phyloP scores from a whole-genome alignment of 805 yeast species.

The Blastobotrys robertii region DNA sequence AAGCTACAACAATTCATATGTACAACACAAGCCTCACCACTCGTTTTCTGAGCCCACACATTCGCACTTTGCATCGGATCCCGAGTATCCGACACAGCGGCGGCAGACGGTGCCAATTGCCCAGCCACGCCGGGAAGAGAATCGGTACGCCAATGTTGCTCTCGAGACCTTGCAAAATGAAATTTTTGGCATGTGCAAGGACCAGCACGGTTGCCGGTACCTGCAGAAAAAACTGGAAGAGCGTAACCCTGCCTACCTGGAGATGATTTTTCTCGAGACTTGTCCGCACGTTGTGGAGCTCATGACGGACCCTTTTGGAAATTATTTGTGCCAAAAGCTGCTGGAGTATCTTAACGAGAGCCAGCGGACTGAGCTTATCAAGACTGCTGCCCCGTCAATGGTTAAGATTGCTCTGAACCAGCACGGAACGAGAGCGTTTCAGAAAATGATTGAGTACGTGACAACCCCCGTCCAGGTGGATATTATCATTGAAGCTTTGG shows the following conservation, averaged over 20 bases:
- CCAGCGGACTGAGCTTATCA: conserved; percentile 61
- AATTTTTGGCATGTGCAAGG: conserved; percentile 76
- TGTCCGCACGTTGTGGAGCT: conserved; percentile 69
- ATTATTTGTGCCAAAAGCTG: conserved; percentile 83
- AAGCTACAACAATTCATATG: too few relatives aligned
- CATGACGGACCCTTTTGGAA: conserved; percentile 91
- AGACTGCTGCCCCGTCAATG: conserved; percentile 62
- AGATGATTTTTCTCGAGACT: conserved; percentile 70
- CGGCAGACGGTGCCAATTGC: too few relatives aligned
- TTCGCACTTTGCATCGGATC: too few relatives aligned
- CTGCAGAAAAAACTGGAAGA: conserved; percentile 77
- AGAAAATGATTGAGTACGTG: conserved; percentile 80
- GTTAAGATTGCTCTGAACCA: conserved; percentile 80
- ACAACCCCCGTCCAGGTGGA: conserved; percentile 60
- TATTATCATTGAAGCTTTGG: conserved; percentile 49
- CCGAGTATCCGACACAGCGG: too few relatives aligned
- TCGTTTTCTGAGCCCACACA: too few relatives aligned
- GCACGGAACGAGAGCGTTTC: conserved; percentile 94
- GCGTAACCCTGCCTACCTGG: conserved; percentile 22
- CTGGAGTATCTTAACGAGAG: conserved; percentile 63
- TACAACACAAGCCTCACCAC: too few relatives aligned
- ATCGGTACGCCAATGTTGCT: conserved; percentile 30
- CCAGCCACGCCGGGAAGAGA: not conserved
- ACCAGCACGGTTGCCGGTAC: conserved; percentile 94
- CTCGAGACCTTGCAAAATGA: conserved; percentile 43